Evolutionary conservation across 768 basidiomycete species (phyloP).

Genomic region (Peribolospora baueri): DNA sequence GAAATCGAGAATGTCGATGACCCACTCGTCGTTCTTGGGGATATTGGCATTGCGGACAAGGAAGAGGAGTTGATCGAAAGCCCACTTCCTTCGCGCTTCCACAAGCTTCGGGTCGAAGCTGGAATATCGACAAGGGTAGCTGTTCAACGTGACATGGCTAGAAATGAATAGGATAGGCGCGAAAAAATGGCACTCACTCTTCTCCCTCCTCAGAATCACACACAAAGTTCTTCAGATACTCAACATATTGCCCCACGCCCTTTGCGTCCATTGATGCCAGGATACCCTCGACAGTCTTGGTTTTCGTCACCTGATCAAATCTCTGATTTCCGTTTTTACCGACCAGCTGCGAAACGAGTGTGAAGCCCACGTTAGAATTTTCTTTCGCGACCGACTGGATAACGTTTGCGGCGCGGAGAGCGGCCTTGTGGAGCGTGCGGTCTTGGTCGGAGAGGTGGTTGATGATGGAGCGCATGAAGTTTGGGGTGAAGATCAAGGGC

Average conservation of each 20-base stretch:
- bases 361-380: constrained; percentile 57
- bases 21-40: constrained; percentile 56
- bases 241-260: constrained; percentile 54
- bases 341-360: constrained; percentile 60
- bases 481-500: constrained; percentile 73
- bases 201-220: constrained; percentile 24
- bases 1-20: constrained; percentile 53
- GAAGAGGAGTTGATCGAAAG: constrained; percentile 56
- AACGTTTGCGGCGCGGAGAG: constrained; percentile 30
- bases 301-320: constrained; percentile 77
- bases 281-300: constrained; percentile 73
- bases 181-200: constrained; percentile 21
- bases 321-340: constrained; percentile 57
- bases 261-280: constrained; percentile 44
- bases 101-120: constrained; percentile 16
- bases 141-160: neutral
- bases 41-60: constrained; percentile 56
- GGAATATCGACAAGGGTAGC: neutral
- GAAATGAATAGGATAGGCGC: neutral
- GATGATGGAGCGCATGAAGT: constrained; percentile 91
- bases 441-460: constrained; percentile 77
- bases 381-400: constrained; percentile 49
- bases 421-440: constrained; percentile 69
- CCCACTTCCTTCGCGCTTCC: constrained; percentile 41
- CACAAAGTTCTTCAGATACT: constrained; percentile 40